Evolutionary conservation across 2,329 filamentous ascomycete genomes (phyloP), one percentile per base, ranked within the genome.

Genomic region (Penicillium sp.): DNA sequence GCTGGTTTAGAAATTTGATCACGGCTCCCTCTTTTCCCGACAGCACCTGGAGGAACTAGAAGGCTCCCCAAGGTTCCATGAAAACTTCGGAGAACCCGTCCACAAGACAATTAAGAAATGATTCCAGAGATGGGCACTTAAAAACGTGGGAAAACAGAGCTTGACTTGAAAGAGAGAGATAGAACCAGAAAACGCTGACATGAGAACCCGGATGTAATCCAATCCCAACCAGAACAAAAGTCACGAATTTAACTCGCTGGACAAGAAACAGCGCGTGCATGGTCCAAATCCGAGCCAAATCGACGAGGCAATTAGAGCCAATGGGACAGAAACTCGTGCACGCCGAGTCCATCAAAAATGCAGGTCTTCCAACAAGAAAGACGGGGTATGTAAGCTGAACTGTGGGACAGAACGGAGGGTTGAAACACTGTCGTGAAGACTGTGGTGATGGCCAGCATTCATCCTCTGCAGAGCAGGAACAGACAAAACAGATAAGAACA

Each of bases 351-450:
- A 42, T 43, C 43, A 27, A 37, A 49, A 39, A 54, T 52, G 49
- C 49, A 54, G 36, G 49, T 44, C 43, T 46, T 44, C 43, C 42
- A 28, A 36, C 27, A 42, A 29, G 28, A 37, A 39, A 52, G 44
- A 46, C 35, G 49, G 50, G 51, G 51, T 54, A 54, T 54, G 51
- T 54, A 49, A 49, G 51, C 43, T 54, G 49, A 46, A 46, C 42
- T 44, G 42, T 27, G 18, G 42, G 32, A 46, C 42, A 42, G 34
- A 49, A 42, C 28, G 28, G 14, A 27, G 38, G 20, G 22, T 28
- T 13, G 14, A 28, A 37, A 27, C 35, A 45, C 42, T 40, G 40
- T 45, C 42, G 18, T 22, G 14, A 40, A 45, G 42, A 45, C 42
- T 26, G 42, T 44, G 42, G 35, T 29, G 26, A 28, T 34, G 20